phyloP scores from a whole-genome alignment of 305 asterid species.

The Fraxinus baroniana region DNA sequence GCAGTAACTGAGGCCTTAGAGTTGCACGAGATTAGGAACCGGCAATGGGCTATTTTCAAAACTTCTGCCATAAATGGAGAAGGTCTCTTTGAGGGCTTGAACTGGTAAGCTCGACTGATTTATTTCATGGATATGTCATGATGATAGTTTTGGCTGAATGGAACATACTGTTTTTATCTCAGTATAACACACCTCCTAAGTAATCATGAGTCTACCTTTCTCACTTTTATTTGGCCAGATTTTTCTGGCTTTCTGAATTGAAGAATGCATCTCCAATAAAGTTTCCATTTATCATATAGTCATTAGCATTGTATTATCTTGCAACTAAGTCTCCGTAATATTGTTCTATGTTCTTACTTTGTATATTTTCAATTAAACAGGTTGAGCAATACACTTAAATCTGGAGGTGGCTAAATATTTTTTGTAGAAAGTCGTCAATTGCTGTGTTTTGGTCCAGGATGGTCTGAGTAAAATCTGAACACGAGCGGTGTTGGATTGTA shows the following conservation, averaged over 20 bases:
- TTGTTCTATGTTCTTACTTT: background rate
- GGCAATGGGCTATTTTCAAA: slow-evolving; percentile 94
- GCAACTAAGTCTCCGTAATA: background rate
- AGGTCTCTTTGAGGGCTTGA: slow-evolving; percentile 96
- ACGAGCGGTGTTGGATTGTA: slow-evolving; percentile 17
- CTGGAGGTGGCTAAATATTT: slow-evolving; percentile 45
- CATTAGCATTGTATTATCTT: background rate
- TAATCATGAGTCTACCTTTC: background rate
- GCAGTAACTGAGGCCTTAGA: slow-evolving; percentile 88
- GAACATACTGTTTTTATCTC: background rate
- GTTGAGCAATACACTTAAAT: slow-evolving; percentile 57
- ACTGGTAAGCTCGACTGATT: slow-evolving; percentile 60
- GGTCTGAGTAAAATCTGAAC: slow-evolving; percentile 17
- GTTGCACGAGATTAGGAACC: slow-evolving; percentile 85
- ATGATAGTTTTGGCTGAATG: background rate
- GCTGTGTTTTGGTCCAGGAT: slow-evolving; percentile 10
- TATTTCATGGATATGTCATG: background rate
- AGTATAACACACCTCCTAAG: background rate
- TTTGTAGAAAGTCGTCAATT: slow-evolving; percentile 9
- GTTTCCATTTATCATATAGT: background rate
- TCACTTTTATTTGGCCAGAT: background rate
- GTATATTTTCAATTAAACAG: slow-evolving; percentile 26
- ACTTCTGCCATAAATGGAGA: slow-evolving; percentile 98
- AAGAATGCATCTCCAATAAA: background rate
- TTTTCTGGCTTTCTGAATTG: background rate